Evolutionary conservation across 1,284 basidiomycete species (phyloP).

Genomic region (Boletus holoroseus): DNA sequence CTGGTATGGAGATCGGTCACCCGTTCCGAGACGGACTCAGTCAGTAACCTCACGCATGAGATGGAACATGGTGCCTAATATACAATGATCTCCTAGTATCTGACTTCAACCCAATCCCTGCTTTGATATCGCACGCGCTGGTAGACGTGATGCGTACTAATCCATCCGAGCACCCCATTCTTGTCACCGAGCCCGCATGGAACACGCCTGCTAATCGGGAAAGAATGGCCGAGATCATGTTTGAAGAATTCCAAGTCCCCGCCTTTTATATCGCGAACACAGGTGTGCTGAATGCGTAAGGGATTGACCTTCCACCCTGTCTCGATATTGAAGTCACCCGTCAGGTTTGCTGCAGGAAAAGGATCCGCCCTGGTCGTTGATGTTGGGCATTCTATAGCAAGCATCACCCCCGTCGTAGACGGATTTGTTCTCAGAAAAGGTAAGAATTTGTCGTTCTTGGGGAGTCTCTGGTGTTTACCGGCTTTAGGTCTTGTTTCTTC

Average conservation of each 20-base stretch:
- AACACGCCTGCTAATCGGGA: conserved; percentile 88
- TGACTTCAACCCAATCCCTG: conserved; percentile 72
- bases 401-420: conserved; percentile 93
- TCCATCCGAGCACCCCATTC: conserved; percentile 81
- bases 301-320: conserved; percentile 15
- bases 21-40: conserved; percentile 84
- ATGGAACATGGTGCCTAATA: conserved; percentile 7
- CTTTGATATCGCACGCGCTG: conserved; percentile 73
- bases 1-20: conserved; percentile 81
- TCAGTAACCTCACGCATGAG: conserved; percentile 39
- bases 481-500: conserved; percentile 63
- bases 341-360: conserved; percentile 91
- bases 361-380: conserved; percentile 95
- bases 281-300: conserved; percentile 91
- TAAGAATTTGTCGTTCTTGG: conserved; percentile 27
- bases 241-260: conserved; percentile 91
- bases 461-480: background rate
- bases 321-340: conserved; percentile 10
- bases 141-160: conserved; percentile 69
- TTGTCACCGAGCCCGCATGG: conserved; percentile 96
- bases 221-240: conserved; percentile 92
- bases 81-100: conserved; percentile 47
- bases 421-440: conserved; percentile 98
- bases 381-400: conserved; percentile 83
- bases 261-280: conserved; percentile 97